Evolutionary conservation across 1,284 basidiomycete species (phyloP).

Genomic region (Leccinum huronense): DNA sequence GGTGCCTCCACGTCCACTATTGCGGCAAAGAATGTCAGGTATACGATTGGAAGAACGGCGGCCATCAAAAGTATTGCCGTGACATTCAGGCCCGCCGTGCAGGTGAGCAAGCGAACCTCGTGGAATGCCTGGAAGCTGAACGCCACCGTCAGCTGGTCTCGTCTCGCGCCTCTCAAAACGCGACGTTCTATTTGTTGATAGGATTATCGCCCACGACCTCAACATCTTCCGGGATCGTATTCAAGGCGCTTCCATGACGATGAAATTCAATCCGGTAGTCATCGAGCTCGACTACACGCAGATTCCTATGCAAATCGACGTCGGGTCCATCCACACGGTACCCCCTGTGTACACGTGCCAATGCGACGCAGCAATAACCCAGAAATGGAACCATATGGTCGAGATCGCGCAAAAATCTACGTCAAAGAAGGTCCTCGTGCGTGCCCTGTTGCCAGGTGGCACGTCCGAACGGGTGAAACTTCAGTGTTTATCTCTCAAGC

Average conservation of each 20-base stretch:
- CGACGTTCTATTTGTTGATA: conserved; percentile 30
- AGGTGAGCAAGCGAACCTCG: conserved; percentile 14
- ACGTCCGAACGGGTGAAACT: conserved; percentile 29
- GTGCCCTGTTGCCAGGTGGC: conserved; percentile 32
- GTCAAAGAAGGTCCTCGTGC: conserved; percentile 27
- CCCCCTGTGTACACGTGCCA: conserved; percentile 22
- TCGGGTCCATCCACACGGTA: conserved; percentile 21
- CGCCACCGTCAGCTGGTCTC: conserved; percentile 20
- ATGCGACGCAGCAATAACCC: conserved; percentile 23
- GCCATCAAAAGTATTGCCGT: conserved; percentile 28
- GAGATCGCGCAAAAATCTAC: conserved; percentile 30
- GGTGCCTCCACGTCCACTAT: conserved; percentile 33
- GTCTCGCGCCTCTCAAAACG: conserved; percentile 25
- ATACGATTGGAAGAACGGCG: conserved; percentile 32
- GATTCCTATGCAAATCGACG: conserved; percentile 18
- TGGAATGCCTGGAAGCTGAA: conserved; percentile 5
- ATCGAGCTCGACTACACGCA: conserved; percentile 31
- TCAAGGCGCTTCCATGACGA: conserved; percentile 10
- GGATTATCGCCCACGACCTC: conserved; percentile 25
- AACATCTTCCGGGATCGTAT: conserved; percentile 21
- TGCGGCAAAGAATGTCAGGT: conserved; percentile 34
- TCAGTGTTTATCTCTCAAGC: conserved; percentile 28
- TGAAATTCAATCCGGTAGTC: conserved; percentile 20
- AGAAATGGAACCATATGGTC: conserved; percentile 31
- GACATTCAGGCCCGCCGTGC: conserved; percentile 32